Percentiles rank a stretch among this genome's conserved stretches.
phyloP scores from a whole-genome alignment of 208 protist genomes.

The Herpetomonas tarakana region DNA sequence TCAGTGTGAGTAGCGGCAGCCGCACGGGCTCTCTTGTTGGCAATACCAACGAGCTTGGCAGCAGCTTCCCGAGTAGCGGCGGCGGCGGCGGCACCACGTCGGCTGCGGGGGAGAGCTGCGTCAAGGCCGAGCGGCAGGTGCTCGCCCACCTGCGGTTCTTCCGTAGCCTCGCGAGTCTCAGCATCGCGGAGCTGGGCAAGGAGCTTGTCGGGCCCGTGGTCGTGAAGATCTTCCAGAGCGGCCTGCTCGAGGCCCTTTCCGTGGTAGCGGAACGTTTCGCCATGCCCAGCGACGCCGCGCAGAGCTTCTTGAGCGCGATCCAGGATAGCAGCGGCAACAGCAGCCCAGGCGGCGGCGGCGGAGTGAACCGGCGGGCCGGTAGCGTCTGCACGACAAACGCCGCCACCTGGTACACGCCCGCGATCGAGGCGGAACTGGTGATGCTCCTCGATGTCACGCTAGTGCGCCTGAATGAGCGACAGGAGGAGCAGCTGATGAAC shows the following conservation, averaged over 20 bases:
- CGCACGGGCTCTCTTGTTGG: neutral
- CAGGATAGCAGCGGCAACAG: conserved; percentile 8
- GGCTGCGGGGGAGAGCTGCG: conserved; percentile 11
- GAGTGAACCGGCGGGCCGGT: neutral
- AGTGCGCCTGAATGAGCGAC: conserved; percentile 68
- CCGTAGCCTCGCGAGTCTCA: conserved; percentile 48
- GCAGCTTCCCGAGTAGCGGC: neutral
- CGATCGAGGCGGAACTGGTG: conserved; percentile 55
- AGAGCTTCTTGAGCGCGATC: conserved; percentile 30
- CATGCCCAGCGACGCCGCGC: conserved; percentile 35
- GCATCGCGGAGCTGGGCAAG: conserved; percentile 47
- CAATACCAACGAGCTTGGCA: neutral
- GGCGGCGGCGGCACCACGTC: neutral
- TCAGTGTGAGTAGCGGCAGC: too few relatives aligned
- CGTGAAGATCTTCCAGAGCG: conserved; percentile 50
- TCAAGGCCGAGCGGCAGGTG: conserved; percentile 50
- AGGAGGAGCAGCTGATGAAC: conserved; percentile 75
- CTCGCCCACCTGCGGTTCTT: conserved; percentile 73
- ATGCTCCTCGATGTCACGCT: conserved; percentile 53
- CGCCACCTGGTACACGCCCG: conserved; percentile 41
- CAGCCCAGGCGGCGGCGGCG: conserved; percentile 2
- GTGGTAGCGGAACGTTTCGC: conserved; percentile 69
- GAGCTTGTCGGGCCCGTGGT: conserved; percentile 63
- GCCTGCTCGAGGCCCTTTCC: conserved; percentile 63
- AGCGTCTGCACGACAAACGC: neutral